Percentiles rank a stretch among this genome's conserved stretches.
phyloP scores from a whole-genome alignment of 108 stramenopile genomes.

The Thalassiosira profunda region DNA sequence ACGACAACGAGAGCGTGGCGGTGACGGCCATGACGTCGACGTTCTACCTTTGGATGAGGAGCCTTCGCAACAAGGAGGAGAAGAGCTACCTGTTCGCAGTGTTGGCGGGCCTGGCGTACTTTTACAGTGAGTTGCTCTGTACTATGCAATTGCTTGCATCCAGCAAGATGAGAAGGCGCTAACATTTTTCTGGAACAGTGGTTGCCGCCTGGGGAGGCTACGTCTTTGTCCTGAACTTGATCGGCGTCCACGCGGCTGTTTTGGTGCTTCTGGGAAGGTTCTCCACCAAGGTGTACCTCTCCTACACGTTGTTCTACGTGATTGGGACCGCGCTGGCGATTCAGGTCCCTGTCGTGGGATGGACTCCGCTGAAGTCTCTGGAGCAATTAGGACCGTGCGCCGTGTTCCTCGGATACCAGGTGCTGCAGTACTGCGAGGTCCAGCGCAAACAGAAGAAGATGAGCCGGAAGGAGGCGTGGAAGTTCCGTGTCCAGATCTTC shows the following conservation, averaged over 20 bases:
- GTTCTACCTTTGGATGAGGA: constrained; percentile 95
- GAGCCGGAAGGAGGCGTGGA: constrained; percentile 56
- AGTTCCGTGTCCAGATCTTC: constrained; percentile 67
- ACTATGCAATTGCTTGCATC: constrained; percentile 12
- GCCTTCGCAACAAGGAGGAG: constrained; percentile 61
- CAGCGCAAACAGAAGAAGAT: constrained; percentile 53
- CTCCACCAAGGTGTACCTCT: constrained; percentile 81
- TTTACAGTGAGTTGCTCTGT: constrained; percentile 92
- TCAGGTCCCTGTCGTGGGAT: constrained; percentile 93
- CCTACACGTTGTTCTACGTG: constrained; percentile 94
- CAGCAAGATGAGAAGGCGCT: no score
- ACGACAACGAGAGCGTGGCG: constrained; percentile 98
- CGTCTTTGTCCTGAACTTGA: constrained; percentile 98
- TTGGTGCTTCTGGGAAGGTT: constrained; percentile 90
- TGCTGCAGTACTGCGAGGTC: constrained; percentile 73
- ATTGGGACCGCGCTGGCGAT: constrained; percentile 95
- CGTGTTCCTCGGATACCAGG: constrained; percentile 82
- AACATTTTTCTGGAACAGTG: no score
- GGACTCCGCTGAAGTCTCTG: constrained; percentile 88
- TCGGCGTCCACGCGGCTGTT: constrained; percentile 91
- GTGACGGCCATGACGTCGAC: constrained; percentile 93
- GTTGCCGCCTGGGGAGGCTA: constrained; percentile 98
- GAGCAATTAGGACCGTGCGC: constrained; percentile 85
- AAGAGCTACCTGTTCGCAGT: constrained; percentile 60
- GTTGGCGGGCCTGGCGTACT: constrained; percentile 84